phyloP scores from a whole-genome alignment of 495 filamentous ascomycete genomes.

The Delitschia confertaspora region DNA sequence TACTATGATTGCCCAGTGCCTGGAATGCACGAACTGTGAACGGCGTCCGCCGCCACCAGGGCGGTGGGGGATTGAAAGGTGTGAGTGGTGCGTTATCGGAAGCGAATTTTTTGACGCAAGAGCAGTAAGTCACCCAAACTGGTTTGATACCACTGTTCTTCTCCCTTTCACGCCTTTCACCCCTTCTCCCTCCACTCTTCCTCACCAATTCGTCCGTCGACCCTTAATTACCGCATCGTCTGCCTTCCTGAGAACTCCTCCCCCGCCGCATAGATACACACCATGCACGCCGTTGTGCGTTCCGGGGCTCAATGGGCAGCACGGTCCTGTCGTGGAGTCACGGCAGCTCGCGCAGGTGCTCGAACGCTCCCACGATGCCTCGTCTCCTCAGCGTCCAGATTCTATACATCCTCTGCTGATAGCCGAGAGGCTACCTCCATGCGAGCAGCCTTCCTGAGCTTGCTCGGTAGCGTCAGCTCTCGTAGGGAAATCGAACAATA shows the following conservation, averaged over 20 bases:
- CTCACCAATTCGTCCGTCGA: conserved; percentile 10
- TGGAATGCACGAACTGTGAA: too few species aligned
- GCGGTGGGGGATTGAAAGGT: conserved; percentile 3
- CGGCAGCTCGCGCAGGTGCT: conserved; percentile 12
- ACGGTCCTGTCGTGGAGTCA: conserved; percentile 24
- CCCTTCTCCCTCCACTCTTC: conserved; percentile 1
- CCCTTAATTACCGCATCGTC: too few species aligned
- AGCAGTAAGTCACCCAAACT: too few species aligned
- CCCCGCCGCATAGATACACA: conserved; percentile 5
- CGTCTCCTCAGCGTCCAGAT: conserved; percentile 11
- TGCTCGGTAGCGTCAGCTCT: conserved; percentile 91
- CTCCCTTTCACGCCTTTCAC: conserved; percentile 2
- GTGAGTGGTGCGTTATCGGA: conserved; percentile 13
- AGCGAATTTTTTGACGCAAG: conserved; percentile 17
- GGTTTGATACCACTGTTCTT: not conserved
- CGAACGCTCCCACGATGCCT: conserved; percentile 19
- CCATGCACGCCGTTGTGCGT: conserved; percentile 27
- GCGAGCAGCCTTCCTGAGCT: conserved; percentile 82
- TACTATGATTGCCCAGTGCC: too few species aligned
- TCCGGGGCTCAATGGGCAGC: conserved; percentile 23
- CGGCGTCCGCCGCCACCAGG: conserved; percentile 12
- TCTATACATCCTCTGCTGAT: conserved; percentile 21
- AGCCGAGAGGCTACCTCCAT: conserved; percentile 40
- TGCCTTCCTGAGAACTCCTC: conserved; percentile 3
- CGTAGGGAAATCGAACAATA: conserved; percentile 98